Conservation (phyloP, 345 rosid species). For the Sapria himalayana region DNA sequence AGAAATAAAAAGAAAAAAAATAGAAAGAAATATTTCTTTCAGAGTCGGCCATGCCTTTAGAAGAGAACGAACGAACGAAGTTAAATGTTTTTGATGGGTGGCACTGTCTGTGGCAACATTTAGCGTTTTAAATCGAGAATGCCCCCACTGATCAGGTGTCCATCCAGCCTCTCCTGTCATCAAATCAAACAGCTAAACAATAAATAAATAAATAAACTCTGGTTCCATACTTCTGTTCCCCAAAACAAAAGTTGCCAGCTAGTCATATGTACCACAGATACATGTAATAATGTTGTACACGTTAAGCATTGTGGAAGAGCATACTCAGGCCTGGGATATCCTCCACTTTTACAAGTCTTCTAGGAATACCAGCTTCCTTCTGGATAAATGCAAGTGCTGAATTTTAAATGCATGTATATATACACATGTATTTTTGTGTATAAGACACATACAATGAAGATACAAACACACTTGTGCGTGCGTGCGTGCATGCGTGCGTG, state of each 20-base stretch:
- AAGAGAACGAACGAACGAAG: constrained; percentile 72
- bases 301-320: constrained; percentile 14
- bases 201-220: no score
- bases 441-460: no score
- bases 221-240: no score
- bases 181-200: constrained; percentile 6
- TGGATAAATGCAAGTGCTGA: constrained; percentile 30
- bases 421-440: no score
- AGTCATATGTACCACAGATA: background rate
- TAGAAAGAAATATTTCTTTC: no score
- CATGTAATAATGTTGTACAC: no score
- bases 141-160: constrained; percentile 96
- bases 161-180: constrained; percentile 84
- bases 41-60: constrained; percentile 43
- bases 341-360: constrained; percentile 50
- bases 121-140: constrained; percentile 52
- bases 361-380: constrained; percentile 81
- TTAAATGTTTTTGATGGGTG: constrained; percentile 56
- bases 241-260: background rate
- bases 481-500: no score
- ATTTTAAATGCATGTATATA: no score
- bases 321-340: constrained; percentile 88
- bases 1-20: constrained; percentile 4
- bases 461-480: no score
- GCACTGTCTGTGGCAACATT: constrained; percentile 28